Conservation (phyloP, 2,329 filamentous ascomycete species). For the Aureobasidium sp. region DNA sequence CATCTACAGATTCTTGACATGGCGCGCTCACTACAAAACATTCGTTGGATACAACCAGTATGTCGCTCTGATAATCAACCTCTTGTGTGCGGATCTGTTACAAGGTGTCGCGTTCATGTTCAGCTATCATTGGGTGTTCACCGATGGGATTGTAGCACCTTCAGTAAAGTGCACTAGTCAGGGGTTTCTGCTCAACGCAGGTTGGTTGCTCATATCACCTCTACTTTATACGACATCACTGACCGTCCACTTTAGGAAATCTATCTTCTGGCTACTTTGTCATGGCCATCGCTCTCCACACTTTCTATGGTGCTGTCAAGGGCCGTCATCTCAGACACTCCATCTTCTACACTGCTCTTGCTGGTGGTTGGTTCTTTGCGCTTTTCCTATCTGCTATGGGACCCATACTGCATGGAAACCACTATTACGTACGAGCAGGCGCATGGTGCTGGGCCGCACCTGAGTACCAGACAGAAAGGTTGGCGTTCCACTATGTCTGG, state of each 20-base stretch:
- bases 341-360: conserved; percentile 43
- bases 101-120: conserved; percentile 57
- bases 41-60: conserved; percentile 50
- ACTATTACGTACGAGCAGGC: conserved; percentile 54
- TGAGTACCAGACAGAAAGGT: conserved; percentile 44
- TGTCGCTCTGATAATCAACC: conserved; percentile 59
- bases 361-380: conserved; percentile 49
- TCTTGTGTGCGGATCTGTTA: conserved; percentile 59
- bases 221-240: neutral
- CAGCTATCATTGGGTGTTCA: conserved; percentile 49
- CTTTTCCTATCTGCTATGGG: conserved; percentile 49
- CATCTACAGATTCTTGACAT: conserved; percentile 22
- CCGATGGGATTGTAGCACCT: conserved; percentile 46
- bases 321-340: conserved; percentile 44
- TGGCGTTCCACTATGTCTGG: conserved; percentile 57
- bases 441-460: conserved; percentile 61
- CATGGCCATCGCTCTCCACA: conserved; percentile 56
- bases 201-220: conserved; percentile 40
- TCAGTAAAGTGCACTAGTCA: conserved; percentile 52
- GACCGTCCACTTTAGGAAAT: neutral
- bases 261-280: conserved; percentile 56
- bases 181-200: conserved; percentile 60
- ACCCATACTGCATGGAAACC: conserved; percentile 33
- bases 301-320: conserved; percentile 53
- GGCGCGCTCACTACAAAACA: conserved; percentile 24